A percentile compares a stretch with the other conserved stretches of the same genome.
These are phyloP conservation scores for Vaccinium darrowii DNA, from an alignment of 148 eudicot species.

Conservation along the genomic window DNA sequence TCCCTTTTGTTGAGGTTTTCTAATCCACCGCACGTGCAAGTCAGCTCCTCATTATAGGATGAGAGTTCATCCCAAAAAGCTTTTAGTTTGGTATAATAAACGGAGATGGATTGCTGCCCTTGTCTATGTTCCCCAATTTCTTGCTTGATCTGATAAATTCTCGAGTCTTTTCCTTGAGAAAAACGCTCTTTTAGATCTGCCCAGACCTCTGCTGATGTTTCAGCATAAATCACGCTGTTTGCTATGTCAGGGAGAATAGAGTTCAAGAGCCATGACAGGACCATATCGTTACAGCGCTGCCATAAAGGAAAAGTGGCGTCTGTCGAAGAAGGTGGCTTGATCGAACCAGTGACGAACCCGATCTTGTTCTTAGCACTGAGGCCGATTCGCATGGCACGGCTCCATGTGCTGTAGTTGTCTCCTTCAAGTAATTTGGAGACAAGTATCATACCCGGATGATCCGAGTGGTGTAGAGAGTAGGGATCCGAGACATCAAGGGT, in stretches of 20 bases:
- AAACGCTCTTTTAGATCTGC: background rate
- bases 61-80: slow-evolving; percentile 2
- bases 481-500: background rate
- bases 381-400: background rate
- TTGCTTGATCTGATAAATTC: background rate
- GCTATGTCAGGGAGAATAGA: background rate
- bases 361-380: background rate
- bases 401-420: background rate
- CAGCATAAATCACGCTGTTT: background rate
- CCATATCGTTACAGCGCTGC: background rate
- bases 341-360: background rate
- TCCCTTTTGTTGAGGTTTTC: background rate
- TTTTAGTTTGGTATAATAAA: background rate
- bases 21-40: background rate
- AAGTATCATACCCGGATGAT: background rate
- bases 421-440: background rate
- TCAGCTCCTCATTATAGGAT: background rate
- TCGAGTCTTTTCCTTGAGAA: background rate
- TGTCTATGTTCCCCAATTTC: background rate
- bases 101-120: background rate
- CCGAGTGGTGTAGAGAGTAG: background rate
- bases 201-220: background rate
- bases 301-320: background rate
- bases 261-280: background rate
- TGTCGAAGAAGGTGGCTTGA: background rate